Conservation (phyloP, 371 early-diverging fungal genomes). For the Rhizopus microsporus region DNA sequence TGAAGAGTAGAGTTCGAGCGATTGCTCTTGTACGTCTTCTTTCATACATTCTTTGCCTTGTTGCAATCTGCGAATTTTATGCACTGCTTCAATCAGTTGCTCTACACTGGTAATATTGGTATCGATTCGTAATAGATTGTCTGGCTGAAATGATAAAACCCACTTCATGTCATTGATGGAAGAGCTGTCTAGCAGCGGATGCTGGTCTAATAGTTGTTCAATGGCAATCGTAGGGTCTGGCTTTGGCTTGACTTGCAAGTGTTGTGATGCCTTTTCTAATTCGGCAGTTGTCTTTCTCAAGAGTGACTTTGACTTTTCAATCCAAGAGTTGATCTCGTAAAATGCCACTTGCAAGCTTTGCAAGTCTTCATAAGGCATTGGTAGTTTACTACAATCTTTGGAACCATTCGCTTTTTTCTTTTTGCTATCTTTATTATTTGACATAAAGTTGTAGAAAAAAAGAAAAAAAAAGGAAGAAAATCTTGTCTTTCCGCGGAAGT, state of each 20-base stretch:
- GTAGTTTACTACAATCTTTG: not conserved
- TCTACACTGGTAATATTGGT: slow-evolving; percentile 43
- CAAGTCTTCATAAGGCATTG: not conserved
- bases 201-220: not conserved
- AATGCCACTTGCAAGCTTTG: slow-evolving; percentile 40
- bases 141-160: slow-evolving; percentile 39
- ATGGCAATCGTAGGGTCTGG: slow-evolving; percentile 5
- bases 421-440: not conserved
- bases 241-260: slow-evolving; percentile 25
- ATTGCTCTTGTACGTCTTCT: slow-evolving; percentile 9
- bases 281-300: slow-evolving; percentile 47
- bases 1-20: slow-evolving; percentile 11
- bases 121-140: slow-evolving; percentile 33
- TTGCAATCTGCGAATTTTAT: slow-evolving; percentile 30
- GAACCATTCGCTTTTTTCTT: not conserved
- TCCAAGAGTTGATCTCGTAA: slow-evolving; percentile 55
- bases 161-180: slow-evolving; percentile 23
- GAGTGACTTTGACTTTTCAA: slow-evolving; percentile 50
- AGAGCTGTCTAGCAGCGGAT: not conserved
- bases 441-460: no score
- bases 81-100: slow-evolving; percentile 38
- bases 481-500: no score
- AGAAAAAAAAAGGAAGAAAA: no score
- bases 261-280: slow-evolving; percentile 46
- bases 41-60: slow-evolving; percentile 2